These are phyloP conservation scores for Candida coleopterorum DNA, from an alignment of 805 yeast species.

Conservation along the genomic window DNA sequence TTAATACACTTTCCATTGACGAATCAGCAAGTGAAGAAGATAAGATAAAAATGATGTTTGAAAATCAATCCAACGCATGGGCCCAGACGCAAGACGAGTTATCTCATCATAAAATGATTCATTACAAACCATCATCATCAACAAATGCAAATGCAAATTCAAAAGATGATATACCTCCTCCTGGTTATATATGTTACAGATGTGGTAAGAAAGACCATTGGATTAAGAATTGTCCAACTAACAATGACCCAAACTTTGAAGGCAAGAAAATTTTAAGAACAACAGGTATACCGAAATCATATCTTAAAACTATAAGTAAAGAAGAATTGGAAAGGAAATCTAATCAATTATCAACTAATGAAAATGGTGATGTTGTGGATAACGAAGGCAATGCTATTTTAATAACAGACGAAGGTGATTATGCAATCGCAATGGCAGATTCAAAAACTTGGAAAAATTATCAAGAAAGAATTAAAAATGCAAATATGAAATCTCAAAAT, in stretches of 20 bases:
- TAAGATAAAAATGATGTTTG: slow-evolving; percentile 84
- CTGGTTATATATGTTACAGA: slow-evolving; percentile 92
- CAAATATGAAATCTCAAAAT: slow-evolving; percentile 43
- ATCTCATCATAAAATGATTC: slow-evolving; percentile 79
- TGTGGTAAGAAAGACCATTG: slow-evolving; percentile 94
- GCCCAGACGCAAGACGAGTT: slow-evolving; percentile 86
- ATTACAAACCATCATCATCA: slow-evolving; percentile 41
- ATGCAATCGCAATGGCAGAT: slow-evolving; percentile 95
- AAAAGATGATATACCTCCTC: slow-evolving; percentile 81
- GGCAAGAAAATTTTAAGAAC: slow-evolving; percentile 87
- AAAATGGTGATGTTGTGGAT: slow-evolving; percentile 41
- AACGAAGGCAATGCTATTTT: slow-evolving; percentile 57
- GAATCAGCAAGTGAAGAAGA: slow-evolving; percentile 73
- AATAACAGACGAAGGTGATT: slow-evolving; percentile 93
- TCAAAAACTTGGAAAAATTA: slow-evolving; percentile 83
- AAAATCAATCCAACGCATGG: slow-evolving; percentile 93
- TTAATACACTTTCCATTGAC: slow-evolving; percentile 20
- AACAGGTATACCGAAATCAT: slow-evolving; percentile 95
- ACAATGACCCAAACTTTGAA: slow-evolving; percentile 88
- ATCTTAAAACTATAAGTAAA: slow-evolving; percentile 79
- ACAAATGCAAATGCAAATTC: too few relatives aligned
- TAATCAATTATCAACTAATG: slow-evolving; percentile 31
- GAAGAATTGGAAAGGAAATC: slow-evolving; percentile 56
- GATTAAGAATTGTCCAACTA: slow-evolving; percentile 94
- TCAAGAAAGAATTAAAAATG: slow-evolving; percentile 62